These are phyloP conservation scores for Aspergillus pseudoviridinutans DNA, from an alignment of 2,329 filamentous ascomycete species.

Conservation along the genomic window DNA sequence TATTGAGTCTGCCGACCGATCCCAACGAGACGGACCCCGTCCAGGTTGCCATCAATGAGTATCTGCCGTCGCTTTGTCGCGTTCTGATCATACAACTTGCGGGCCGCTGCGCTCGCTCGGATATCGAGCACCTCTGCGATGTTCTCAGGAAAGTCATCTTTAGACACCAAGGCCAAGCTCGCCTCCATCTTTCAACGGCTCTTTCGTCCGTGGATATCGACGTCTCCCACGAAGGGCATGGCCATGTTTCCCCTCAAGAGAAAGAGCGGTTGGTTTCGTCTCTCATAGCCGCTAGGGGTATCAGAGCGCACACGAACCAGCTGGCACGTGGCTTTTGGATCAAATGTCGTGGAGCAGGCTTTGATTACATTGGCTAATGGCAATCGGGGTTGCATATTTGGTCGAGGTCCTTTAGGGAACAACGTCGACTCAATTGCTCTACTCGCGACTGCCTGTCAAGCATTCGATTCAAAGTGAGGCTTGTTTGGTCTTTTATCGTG, in stretches of 20 bases:
- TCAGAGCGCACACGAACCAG: conserved; percentile 33
- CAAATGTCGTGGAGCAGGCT: conserved; percentile 40
- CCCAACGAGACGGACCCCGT: conserved; percentile 19
- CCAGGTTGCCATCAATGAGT: conserved; percentile 32
- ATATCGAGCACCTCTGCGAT: conserved; percentile 40
- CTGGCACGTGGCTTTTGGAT: conserved; percentile 43
- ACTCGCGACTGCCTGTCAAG: background rate
- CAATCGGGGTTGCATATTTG: conserved; percentile 3
- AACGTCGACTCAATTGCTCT: background rate
- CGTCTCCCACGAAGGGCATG: conserved; percentile 17
- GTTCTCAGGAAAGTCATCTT: conserved; percentile 40
- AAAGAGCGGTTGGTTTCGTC: conserved; percentile 40
- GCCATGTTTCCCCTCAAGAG: conserved; percentile 28
- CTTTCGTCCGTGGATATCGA: conserved; percentile 28
- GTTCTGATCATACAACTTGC: conserved; percentile 40
- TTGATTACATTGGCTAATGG: conserved; percentile 34
- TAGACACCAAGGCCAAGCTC: conserved; percentile 39
- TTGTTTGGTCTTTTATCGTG: background rate
- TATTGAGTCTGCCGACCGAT: conserved; percentile 32
- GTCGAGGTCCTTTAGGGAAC: background rate
- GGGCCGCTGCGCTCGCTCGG: conserved; percentile 43
- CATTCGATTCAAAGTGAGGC: conserved; percentile 12
- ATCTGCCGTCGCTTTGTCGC: conserved; percentile 35
- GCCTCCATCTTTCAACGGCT: conserved; percentile 33
- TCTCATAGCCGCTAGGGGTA: conserved; percentile 36